These are phyloP conservation scores for Nannochloropsis gaditana DNA, from an alignment of 108 stramenopile genomes.

Conservation along the genomic window DNA sequence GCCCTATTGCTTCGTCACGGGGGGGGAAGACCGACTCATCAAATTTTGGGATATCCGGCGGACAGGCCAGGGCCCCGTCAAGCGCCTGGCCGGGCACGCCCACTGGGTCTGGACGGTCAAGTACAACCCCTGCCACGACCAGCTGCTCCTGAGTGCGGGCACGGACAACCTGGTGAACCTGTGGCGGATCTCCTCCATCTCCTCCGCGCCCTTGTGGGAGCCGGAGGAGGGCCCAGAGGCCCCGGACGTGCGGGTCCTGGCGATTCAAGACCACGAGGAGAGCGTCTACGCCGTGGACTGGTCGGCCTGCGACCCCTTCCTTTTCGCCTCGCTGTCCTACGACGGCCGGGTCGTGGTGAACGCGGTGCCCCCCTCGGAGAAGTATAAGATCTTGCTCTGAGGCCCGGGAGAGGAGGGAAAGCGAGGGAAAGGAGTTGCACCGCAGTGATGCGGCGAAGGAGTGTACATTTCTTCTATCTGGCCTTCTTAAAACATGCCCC, in stretches of 20 bases:
- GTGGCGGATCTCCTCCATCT: constrained; percentile 87
- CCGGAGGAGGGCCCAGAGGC: constrained; percentile 47
- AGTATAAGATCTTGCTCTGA: constrained; percentile 96
- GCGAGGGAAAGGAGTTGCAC: not conserved
- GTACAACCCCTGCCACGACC: constrained; percentile 98
- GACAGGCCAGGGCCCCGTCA: constrained; percentile 36
- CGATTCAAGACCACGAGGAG: constrained; percentile 74
- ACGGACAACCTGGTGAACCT: constrained; percentile 81
- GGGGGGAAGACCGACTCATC: constrained; percentile 79
- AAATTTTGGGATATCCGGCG: constrained; percentile 86
- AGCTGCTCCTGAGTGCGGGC: constrained; percentile 83
- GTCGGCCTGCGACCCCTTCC: constrained; percentile 90
- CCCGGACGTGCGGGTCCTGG: constrained; percentile 67
- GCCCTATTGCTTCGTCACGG: constrained; percentile 71
- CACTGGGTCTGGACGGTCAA: constrained; percentile 68
- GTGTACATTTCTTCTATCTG: too few species aligned
- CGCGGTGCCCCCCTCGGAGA: constrained; percentile 94
- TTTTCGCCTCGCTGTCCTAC: constrained; percentile 75
- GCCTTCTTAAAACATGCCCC: too few species aligned
- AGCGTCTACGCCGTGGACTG: constrained; percentile 75
- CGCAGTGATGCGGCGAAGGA: too few species aligned
- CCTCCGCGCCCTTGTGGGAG: constrained; percentile 81
- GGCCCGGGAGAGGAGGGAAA: not conserved
- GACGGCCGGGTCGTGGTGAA: constrained; percentile 83
- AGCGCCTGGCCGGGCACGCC: constrained; percentile 70